A percentile compares a stretch with the other conserved stretches of the same genome.
phyloP scores from a whole-genome alignment of 257 asterid genomes.

The Nicotiana obtusifolia region DNA sequence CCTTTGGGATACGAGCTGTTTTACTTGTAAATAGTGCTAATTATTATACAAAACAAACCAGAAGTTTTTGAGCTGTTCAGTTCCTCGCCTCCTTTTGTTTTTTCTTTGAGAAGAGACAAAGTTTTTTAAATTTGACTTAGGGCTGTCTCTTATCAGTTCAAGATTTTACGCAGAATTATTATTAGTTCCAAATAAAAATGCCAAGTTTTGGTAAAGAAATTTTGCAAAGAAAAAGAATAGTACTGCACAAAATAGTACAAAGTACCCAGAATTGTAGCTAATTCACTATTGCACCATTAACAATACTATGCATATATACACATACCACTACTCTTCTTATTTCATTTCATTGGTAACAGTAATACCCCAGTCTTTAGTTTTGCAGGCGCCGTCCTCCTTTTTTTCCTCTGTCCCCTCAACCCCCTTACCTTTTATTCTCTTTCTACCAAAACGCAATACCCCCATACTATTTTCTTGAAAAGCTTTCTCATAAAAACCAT shows the following conservation, averaged over 20 bases:
- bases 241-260: not conserved
- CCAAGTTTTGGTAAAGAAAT: not conserved
- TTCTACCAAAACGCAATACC: not conserved
- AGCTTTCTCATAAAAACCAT: not conserved
- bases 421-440: conserved; percentile 15
- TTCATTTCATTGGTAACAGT: conserved; percentile 59
- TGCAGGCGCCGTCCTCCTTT: conserved; percentile 82
- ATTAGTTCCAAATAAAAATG: not conserved
- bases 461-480: not conserved
- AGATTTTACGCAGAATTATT: not conserved
- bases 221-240: not conserved
- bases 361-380: conserved; percentile 25
- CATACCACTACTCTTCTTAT: conserved; percentile 16
- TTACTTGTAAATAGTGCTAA: conserved; percentile 1
- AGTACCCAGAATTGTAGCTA: conserved; percentile 4
- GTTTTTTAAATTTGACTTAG: not conserved
- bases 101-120: not conserved
- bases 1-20: conserved; percentile 6
- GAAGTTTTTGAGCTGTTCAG: not conserved
- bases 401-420: conserved; percentile 8
- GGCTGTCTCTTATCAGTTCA: not conserved
- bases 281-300: conserved; percentile 1
- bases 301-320: not conserved
- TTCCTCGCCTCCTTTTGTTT: too few relatives aligned
- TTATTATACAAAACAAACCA: not conserved